Base-by-base conservation (phyloP, 1,284 basidiomycete genomes). In the Singerocomus inundabilis region DNA sequence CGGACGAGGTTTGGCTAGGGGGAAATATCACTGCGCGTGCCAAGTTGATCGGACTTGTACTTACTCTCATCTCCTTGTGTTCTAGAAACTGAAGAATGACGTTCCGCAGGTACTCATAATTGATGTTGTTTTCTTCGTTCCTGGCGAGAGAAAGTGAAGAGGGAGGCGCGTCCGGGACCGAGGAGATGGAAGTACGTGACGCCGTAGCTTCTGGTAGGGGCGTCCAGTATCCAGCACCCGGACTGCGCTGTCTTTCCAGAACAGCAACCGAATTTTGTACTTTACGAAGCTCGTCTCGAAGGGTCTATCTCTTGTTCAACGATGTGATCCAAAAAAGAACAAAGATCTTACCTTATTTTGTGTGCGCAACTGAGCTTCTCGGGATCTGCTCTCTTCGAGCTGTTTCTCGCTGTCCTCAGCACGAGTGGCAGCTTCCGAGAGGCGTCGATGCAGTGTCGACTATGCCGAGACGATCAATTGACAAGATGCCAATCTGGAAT, bases 81-180 rank as follows among this genome's bases (percentile, higher is more conserved):
- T 93, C 91, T 44, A 93, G 71, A 73, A 98, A 98, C 67, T 97
- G 94, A 37, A 98, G 66, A 46, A 97, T 91, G 30, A 97, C 90
- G 69, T 97, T 98, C 52, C 94, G 79, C 32, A 98, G 72, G 70
- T 98, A 98, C 71, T 98, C 94, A n/a, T 95, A 75, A 64, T 95
- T 98, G 51, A 98, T 80, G 54, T 95, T 93, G n/a, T n/a, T n/a
- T 61, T 95, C 93, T 25, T 93, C 89, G n/a, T 79, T 77, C 41
- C 73, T 72, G 32, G 47, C 55, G 7, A 59, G 59, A 18, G 74
- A 64, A 6, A 73, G 66, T n/a, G 67, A 67, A 6, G 75, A 71
- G 24, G 58, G 69, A 52, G 73, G 67, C 0, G 70, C 56, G n/a
- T 77, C 74, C 3, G 76, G 62, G 21, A 61, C 62, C 18, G 76